These are phyloP conservation scores for Albifimbria verrucaria DNA, from an alignment of 2,329 filamentous ascomycete genomes.

Conservation along the genomic window DNA sequence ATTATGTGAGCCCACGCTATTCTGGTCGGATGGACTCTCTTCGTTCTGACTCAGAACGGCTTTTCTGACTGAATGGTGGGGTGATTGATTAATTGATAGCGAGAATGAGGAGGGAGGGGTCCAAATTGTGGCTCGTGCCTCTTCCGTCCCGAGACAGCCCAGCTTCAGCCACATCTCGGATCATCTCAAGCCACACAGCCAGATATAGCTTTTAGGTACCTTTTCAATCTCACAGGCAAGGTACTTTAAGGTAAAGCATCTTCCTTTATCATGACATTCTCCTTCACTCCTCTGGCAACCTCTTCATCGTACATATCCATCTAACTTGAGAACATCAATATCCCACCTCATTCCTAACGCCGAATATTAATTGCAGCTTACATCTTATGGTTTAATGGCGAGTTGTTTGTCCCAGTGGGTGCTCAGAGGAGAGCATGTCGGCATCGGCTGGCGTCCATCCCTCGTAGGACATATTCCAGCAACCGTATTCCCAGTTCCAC, in stretches of 20 bases:
- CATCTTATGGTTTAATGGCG: background rate
- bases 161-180: slow-evolving; percentile 15
- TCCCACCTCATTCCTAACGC: slow-evolving; percentile 9
- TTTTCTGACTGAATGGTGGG: slow-evolving; percentile 7
- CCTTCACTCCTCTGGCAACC: no score
- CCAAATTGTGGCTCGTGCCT: no score
- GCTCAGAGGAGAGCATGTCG: slow-evolving; percentile 11
- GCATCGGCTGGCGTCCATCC: background rate
- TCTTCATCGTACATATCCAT: no score
- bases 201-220: background rate
- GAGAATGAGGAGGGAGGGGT: no score
- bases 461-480: slow-evolving; percentile 1
- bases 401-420: slow-evolving; percentile 4
- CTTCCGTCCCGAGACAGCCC: no score
- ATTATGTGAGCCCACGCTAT: background rate
- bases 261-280: no score
- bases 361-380: slow-evolving; percentile 12
- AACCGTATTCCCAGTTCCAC: slow-evolving; percentile 4
- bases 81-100: slow-evolving; percentile 16
- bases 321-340: slow-evolving; percentile 12
- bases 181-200: slow-evolving; percentile 1
- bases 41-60: slow-evolving; percentile 11
- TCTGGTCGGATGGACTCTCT: slow-evolving; percentile 10
- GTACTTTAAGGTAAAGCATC: no score
- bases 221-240: no score